Base-by-base conservation (phyloP, 2,329 filamentous ascomycete genomes). In the Paraphoma chrysanthemicola region DNA sequence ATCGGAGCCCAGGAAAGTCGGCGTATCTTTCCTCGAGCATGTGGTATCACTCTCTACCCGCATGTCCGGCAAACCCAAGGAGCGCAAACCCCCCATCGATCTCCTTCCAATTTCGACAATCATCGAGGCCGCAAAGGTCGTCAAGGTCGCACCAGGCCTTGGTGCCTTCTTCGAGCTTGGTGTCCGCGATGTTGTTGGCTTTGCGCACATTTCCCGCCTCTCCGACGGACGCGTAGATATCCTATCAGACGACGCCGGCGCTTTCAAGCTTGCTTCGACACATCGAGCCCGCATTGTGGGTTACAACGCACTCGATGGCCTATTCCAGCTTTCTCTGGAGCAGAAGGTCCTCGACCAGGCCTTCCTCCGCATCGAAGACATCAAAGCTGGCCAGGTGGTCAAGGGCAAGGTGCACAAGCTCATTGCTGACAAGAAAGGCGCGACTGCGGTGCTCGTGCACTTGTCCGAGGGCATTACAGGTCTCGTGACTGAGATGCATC, bases 161-260 rank as follows among this genome's bases (percentile, higher is more conserved):
- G 96, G 95, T 51, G 82, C 97, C 2, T 97, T 96, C 69, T 83
- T 93, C 14, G 86, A 91, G 64, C 78, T 94, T 28, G 88, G 88
- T 2, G 78, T 89, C 6, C 81, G 85, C 41, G 86, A 88, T 30
- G 81, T 94, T 2, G 82, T 86, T n/a, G 92, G 92, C 9, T 99
- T 97, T 70, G 93, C 96, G 18, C 95, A 99, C 76, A 96, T 99
- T 63, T 99, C 95, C 1, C 87, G 91, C 62, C 86, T 99, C 59
- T 90, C 94, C 56, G 94, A 99, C 74, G 89, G 90, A 64, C 96
- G 95, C 75, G 85, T 97, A 51, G 95, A 98, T 61, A 86, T 86
- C 1, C 82, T 99, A 5, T 91, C 91, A 12, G 87, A 92, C 61
- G 83, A 87, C 3, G 88, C 87, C 16, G 95, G 95, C 0, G 84